Base-by-base conservation (phyloP, 805 yeast genomes). In the Pichia heedii region DNA sequence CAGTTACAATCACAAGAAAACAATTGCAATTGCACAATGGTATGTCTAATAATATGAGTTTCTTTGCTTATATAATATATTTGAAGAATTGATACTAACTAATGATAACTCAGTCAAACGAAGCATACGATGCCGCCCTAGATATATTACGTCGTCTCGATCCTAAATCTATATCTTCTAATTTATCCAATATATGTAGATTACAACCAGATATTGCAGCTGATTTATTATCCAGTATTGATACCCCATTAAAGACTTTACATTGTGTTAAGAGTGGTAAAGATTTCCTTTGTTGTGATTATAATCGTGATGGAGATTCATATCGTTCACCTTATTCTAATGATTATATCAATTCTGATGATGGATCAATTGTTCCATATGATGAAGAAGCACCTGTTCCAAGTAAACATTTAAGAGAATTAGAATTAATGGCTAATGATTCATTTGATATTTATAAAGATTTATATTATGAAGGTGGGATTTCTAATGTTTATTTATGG, bases 391-490 rank as follows among this genome's bases (percentile, higher is more conserved):
- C 87, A 3, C 88, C 93, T 10, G 78, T 68, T 52, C 96, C 97
- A 11, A 72, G 84, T 4, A 65, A 65, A 2, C 63, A 65, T 21
- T 69, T 93, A 49, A 71, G 97, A 51, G 73, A 77, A 51, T 67
- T 90, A 51, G 98, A 90, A 65, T 60, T 75, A 22, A 71, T 79
- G 50, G 89, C 95, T 47, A 93, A 90, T 61, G 90, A 86, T 50
- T 84, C 96, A 4, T 86, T 90, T 59, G 97, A 88, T 55, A 75
- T 90, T 32, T 90, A 93, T 66, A 73, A 96, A 51, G 98, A 93
- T 59, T 67, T 90, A 54, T 90, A 90, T 67, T 90, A 88, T 61
- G 97, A 89, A 62, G 97, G 97, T 33, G 98, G 97, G 20, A 70
- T 84, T 33, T 81, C 93, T 2, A 79, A 89, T 44, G 95, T 84